phyloP scores from a whole-genome alignment of 352 stramenopile genomes.

The Globisporangium paddicum region DNA sequence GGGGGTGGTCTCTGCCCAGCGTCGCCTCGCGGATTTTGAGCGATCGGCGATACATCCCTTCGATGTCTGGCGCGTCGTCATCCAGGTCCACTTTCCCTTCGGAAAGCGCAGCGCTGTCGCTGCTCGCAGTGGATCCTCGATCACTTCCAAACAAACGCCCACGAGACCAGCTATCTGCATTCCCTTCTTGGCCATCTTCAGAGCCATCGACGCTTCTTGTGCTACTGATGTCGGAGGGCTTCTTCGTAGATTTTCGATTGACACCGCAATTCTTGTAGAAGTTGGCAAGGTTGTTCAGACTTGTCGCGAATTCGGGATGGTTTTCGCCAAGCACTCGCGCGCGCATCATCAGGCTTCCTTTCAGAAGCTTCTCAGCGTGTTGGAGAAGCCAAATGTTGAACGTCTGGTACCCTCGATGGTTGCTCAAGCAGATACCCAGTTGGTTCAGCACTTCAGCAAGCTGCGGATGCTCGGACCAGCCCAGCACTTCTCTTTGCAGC shows the following conservation, averaged over 20 bases:
- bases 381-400: slow-evolving; percentile 78
- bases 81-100: slow-evolving; percentile 5
- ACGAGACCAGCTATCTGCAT: neutral
- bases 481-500: slow-evolving; percentile 71
- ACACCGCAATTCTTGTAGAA: slow-evolving; percentile 73
- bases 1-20: slow-evolving; percentile 61
- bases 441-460: slow-evolving; percentile 80
- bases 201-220: slow-evolving; percentile 12
- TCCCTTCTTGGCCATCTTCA: slow-evolving; percentile 10
- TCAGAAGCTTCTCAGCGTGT: slow-evolving; percentile 64
- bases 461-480: slow-evolving; percentile 70
- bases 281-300: slow-evolving; percentile 80
- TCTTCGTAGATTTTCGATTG: slow-evolving; percentile 11
- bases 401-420: slow-evolving; percentile 57
- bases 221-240: neutral
- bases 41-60: slow-evolving; percentile 67
- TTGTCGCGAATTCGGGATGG: slow-evolving; percentile 78
- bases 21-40: slow-evolving; percentile 71
- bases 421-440: slow-evolving; percentile 74
- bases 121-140: slow-evolving; percentile 8
- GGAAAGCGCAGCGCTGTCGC: slow-evolving; percentile 4
- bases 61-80: slow-evolving; percentile 40
- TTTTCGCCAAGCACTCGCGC: slow-evolving; percentile 64
- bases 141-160: slow-evolving; percentile 10
- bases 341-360: slow-evolving; percentile 64